Conservation (phyloP, 495 filamentous ascomycete species). For the Hypoxylon perforatum region DNA sequence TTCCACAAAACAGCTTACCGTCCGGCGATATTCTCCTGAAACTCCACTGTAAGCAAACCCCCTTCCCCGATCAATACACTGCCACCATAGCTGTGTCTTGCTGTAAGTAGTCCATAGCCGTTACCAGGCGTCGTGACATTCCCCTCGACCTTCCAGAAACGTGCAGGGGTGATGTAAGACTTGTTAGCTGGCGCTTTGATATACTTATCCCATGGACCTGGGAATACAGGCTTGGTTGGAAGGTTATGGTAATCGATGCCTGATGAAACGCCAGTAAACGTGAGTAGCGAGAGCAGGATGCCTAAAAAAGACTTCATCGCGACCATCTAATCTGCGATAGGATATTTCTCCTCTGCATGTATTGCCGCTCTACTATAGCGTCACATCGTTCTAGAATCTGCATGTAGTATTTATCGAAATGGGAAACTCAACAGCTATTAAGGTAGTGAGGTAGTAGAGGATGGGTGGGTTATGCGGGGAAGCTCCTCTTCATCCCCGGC, state of each 20-base stretch:
- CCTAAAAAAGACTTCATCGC: neutral
- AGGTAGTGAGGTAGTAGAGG: neutral
- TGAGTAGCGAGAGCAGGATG: neutral
- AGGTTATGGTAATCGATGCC: conserved; percentile 42
- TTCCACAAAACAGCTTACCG: conserved; percentile 38
- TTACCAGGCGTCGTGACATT: conserved; percentile 28
- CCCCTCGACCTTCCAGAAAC: conserved; percentile 39
- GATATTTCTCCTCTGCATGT: neutral
- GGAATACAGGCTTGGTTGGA: conserved; percentile 45
- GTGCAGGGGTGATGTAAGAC: conserved; percentile 37
- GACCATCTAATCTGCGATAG: neutral
- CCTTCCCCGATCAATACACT: conserved; percentile 45
- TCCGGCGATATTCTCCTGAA: conserved; percentile 53
- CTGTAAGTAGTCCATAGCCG: conserved; percentile 1
- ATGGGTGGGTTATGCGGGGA: neutral
- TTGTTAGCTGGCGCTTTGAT: conserved; percentile 50
- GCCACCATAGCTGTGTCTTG: conserved; percentile 24
- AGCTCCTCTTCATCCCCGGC: neutral
- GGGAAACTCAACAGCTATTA: neutral
- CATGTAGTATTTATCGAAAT: neutral
- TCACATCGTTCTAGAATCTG: neutral
- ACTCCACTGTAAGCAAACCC: conserved; percentile 51
- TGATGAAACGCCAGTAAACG: neutral
- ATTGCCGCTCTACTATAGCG: neutral
- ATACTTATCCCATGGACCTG: conserved; percentile 51